Percentiles rank a stretch among this genome's conserved stretches.
phyloP scores from a whole-genome alignment of 2,329 filamentous ascomycete species.

The Ophiocordyceps camponoti-floridani region DNA sequence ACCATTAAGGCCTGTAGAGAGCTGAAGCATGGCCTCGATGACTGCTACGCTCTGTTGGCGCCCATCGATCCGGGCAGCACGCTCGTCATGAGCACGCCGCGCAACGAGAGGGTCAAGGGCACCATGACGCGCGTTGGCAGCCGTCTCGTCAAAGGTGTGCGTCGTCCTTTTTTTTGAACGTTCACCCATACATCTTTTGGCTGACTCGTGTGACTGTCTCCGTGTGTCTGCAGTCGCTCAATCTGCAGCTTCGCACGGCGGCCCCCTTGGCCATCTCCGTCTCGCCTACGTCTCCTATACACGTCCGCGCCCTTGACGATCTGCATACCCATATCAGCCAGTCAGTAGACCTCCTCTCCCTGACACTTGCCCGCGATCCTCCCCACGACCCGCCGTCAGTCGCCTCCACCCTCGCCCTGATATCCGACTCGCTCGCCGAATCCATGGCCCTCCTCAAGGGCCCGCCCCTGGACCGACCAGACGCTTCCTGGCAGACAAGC shows the following conservation, averaged over 20 bases:
- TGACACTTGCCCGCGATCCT: conserved; percentile 49
- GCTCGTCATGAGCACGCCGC: conserved; percentile 69
- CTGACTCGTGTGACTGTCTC: neutral
- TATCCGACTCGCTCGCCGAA: conserved; percentile 34
- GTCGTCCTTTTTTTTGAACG: conserved; percentile 18
- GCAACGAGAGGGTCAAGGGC: conserved; percentile 83
- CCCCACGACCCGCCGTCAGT: conserved; percentile 35
- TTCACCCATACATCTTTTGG: conserved; percentile 27
- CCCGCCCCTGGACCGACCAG: conserved; percentile 19
- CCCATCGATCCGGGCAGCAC: conserved; percentile 76
- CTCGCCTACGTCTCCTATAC: conserved; percentile 29
- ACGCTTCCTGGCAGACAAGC: conserved; percentile 24
- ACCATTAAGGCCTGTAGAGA: conserved; percentile 28
- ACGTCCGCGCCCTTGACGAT: conserved; percentile 51
- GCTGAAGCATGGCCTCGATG: conserved; percentile 53
- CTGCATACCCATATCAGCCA: conserved; percentile 66
- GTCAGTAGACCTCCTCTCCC: conserved; percentile 64
- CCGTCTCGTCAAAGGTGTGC: conserved; percentile 76
- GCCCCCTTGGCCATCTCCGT: conserved; percentile 30
- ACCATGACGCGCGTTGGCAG: conserved; percentile 80
- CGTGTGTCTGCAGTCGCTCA: conserved; percentile 34
- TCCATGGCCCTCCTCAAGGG: conserved; percentile 38
- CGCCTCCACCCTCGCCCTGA: conserved; percentile 34
- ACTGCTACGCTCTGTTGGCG: conserved; percentile 74
- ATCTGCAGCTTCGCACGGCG: conserved; percentile 58